A percentile compares a stretch with the other conserved stretches of the same genome.
phyloP scores from a whole-genome alignment of 2,329 filamentous ascomycete genomes.

The Juglanconis oblonga region DNA sequence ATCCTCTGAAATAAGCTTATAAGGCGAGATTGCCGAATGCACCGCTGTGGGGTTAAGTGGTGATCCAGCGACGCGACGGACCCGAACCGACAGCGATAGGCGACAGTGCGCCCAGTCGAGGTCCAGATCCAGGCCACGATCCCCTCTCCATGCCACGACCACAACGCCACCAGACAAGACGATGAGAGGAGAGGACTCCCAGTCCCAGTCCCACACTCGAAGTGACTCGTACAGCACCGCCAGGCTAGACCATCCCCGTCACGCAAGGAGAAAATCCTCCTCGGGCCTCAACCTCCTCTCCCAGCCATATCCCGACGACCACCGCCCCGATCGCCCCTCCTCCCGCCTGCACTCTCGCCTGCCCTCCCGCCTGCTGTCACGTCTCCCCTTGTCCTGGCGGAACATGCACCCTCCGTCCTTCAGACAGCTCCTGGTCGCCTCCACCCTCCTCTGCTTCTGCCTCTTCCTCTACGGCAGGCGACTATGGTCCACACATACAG shows the following conservation, averaged over 20 bases:
- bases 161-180: no score
- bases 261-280: slow-evolving; percentile 1
- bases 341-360: neutral
- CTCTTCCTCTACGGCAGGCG: slow-evolving; percentile 19
- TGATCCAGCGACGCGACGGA: neutral
- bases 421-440: slow-evolving; percentile 16
- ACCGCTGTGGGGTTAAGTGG: neutral
- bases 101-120: neutral
- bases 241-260: neutral
- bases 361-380: slow-evolving; percentile 7
- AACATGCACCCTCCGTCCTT: slow-evolving; percentile 18
- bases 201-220: no score
- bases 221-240: no score
- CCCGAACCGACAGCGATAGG: neutral
- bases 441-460: slow-evolving; percentile 16
- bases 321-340: neutral
- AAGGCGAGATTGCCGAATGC: neutral
- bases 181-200: slow-evolving; percentile 2
- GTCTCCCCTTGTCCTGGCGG: slow-evolving; percentile 7
- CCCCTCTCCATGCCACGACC: neutral
- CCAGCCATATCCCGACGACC: neutral
- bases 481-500: slow-evolving; percentile 8
- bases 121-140: neutral
- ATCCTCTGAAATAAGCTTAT: neutral
- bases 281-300: slow-evolving; percentile 4